These are phyloP conservation scores for Aeschynomene evenia DNA, from an alignment of 306 rosid genomes.

Conservation along the genomic window DNA sequence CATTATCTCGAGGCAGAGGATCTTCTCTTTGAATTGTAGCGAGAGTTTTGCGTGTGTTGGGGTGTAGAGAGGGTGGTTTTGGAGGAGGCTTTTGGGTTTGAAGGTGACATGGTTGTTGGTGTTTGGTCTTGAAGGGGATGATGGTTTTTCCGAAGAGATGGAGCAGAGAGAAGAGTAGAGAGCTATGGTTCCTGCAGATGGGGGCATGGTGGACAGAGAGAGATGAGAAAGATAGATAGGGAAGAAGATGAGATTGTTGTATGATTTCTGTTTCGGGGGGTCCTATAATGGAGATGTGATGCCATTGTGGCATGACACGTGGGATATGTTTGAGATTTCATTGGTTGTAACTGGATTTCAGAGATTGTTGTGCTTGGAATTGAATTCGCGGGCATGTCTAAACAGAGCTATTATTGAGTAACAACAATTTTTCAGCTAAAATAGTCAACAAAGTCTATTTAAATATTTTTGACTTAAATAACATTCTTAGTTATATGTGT, in stretches of 20 bases:
- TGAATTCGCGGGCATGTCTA: too few relatives aligned
- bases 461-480: too few relatives aligned
- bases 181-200: slow-evolving; percentile 41
- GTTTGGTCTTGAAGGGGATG: slow-evolving; percentile 39
- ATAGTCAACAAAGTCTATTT: too few relatives aligned
- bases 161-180: slow-evolving; percentile 56
- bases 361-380: not conserved
- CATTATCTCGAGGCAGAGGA: slow-evolving; percentile 87
- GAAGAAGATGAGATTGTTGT: too few relatives aligned
- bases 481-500: too few relatives aligned
- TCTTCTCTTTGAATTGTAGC: slow-evolving; percentile 78
- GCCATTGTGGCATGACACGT: slow-evolving; percentile 28
- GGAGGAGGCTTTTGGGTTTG: slow-evolving; percentile 65
- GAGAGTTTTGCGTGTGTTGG: slow-evolving; percentile 59
- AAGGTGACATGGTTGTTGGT: slow-evolving; percentile 37
- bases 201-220: slow-evolving; percentile 38
- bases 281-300: slow-evolving; percentile 1
- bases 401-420: too few relatives aligned
- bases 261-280: too few relatives aligned
- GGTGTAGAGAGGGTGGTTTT: slow-evolving; percentile 66
- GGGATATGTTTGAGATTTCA: slow-evolving; percentile 29
- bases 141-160: slow-evolving; percentile 46
- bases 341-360: slow-evolving; percentile 34
- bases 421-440: too few relatives aligned
- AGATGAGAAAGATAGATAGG: not conserved